Percentiles rank a stretch among this genome's conserved stretches.
Conservation (phyloP, 2,329 filamentous ascomycete species). For the Fusarium austroafricanum region DNA sequence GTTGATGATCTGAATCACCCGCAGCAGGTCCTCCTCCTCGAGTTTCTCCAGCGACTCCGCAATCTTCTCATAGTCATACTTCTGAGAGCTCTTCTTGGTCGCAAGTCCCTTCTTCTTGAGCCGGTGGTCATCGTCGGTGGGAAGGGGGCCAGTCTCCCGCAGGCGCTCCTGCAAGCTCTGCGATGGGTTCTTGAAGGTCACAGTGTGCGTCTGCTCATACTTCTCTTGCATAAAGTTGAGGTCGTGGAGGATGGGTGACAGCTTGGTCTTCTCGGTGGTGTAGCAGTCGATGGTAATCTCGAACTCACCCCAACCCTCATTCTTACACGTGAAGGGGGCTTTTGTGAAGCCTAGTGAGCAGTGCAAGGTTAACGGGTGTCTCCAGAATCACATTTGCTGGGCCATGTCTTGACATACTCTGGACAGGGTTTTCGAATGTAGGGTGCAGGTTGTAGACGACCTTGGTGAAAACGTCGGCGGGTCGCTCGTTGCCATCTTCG, state of each 20-base stretch:
- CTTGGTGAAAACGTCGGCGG: constrained; percentile 89
- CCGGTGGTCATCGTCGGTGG: constrained; percentile 74
- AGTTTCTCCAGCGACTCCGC: constrained; percentile 91
- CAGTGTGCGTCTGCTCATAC: constrained; percentile 84
- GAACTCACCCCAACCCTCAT: constrained; percentile 99
- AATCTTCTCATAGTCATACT: constrained; percentile 92
- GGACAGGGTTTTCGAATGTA: constrained; percentile 86
- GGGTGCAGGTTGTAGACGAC: constrained; percentile 94
- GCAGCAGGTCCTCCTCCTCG: constrained; percentile 90
- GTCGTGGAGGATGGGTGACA: constrained; percentile 80
- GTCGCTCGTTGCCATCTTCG: constrained; percentile 84
- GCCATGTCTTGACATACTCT: constrained; percentile 69
- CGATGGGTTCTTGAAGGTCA: constrained; percentile 94
- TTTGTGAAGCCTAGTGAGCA: constrained; percentile 75
- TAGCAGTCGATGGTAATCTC: constrained; percentile 90
- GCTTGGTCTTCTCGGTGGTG: constrained; percentile 87
- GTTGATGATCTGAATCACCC: constrained; percentile 97
- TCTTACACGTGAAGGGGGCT: constrained; percentile 87
- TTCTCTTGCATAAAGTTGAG: constrained; percentile 86
- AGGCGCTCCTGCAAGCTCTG: constrained; percentile 83
- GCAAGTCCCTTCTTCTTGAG: constrained; percentile 71
- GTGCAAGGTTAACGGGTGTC: constrained; percentile 30
- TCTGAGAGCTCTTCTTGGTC: constrained; percentile 81
- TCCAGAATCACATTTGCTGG: neutral
- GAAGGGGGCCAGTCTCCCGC: constrained; percentile 86